These are phyloP conservation scores for Dothiorella sarmentorum DNA, from an alignment of 2,329 filamentous ascomycete species.

Conservation along the genomic window DNA sequence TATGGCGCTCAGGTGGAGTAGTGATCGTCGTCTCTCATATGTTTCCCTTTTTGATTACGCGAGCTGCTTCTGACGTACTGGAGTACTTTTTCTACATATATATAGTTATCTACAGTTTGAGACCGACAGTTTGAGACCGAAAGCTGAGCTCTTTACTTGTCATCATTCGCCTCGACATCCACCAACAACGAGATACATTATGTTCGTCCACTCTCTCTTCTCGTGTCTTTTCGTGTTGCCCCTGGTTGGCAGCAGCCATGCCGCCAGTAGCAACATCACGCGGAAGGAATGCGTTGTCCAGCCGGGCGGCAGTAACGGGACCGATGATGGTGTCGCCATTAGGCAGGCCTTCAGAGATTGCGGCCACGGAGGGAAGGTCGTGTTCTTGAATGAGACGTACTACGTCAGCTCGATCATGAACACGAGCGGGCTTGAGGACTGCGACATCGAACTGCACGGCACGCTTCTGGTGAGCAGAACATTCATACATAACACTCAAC, in stretches of 20 bases:
- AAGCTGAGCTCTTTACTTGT: no score
- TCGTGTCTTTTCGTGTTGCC: neutral
- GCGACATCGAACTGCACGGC: slow-evolving; percentile 48
- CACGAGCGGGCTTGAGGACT: slow-evolving; percentile 45
- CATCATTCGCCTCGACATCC: neutral
- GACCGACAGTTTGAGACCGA: no score
- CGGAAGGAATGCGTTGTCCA: slow-evolving; percentile 6
- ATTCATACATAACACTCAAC: no score
- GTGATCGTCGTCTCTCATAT: neutral
- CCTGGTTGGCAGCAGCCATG: neutral
- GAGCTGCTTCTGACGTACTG: neutral
- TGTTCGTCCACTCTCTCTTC: neutral
- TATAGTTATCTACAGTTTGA: no score
- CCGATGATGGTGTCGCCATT: slow-evolving; percentile 52
- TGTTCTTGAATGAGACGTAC: slow-evolving; percentile 50
- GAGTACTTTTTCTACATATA: neutral
- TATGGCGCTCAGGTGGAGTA: neutral
- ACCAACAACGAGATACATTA: neutral
- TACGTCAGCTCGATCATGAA: slow-evolving; percentile 51
- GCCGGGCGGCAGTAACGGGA: neutral
- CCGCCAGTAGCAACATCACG: neutral
- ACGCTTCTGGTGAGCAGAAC: slow-evolving; percentile 41
- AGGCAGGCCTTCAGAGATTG: slow-evolving; percentile 50
- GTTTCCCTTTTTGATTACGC: neutral
- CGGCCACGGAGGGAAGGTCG: slow-evolving; percentile 48